phyloP scores from a whole-genome alignment of 2,329 filamentous ascomycete genomes.

The Sporothrix sp. region DNA sequence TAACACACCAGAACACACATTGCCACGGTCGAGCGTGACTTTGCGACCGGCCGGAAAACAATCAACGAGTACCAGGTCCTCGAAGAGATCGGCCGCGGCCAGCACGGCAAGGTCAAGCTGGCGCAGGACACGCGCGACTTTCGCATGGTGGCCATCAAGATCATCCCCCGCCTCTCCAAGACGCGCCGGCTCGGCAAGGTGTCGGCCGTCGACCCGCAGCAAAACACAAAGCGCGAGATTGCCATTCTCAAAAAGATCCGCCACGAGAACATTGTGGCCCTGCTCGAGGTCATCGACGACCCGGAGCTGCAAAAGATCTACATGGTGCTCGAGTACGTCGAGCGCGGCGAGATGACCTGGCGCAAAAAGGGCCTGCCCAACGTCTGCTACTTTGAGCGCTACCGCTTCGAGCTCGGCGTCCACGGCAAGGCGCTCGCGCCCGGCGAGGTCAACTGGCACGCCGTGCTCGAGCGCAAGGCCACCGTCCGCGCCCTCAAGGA shows the following conservation, averaged over 20 bases:
- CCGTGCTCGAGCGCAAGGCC: constrained; percentile 49
- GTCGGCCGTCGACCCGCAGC: constrained; percentile 51
- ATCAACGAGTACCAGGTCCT: constrained; percentile 98
- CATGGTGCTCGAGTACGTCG: constrained; percentile 91
- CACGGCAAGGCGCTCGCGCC: constrained; percentile 47
- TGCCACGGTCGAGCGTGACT: constrained; percentile 81
- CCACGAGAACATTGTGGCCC: constrained; percentile 90
- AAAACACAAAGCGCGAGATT: constrained; percentile 90
- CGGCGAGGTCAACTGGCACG: constrained; percentile 52
- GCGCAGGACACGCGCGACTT: constrained; percentile 68
- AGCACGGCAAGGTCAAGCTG: constrained; percentile 96
- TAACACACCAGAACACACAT: constrained; percentile 60
- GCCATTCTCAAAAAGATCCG: constrained; percentile 97
- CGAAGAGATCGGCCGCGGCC: constrained; percentile 87
- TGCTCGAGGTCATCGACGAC: constrained; percentile 96
- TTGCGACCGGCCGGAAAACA: constrained; percentile 80
- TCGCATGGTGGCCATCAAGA: constrained; percentile 91
- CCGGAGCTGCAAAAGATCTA: constrained; percentile 96
- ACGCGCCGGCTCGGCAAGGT: constrained; percentile 83
- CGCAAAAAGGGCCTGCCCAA: constrained; percentile 77
- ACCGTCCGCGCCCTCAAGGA: constrained; percentile 48
- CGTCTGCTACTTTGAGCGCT: constrained; percentile 73
- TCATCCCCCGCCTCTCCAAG: constrained; percentile 92
- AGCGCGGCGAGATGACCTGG: constrained; percentile 91
- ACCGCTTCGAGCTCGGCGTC: constrained; percentile 65